Conservation (phyloP, 108 stramenopile genomes). For the Nitzschia sp. region DNA sequence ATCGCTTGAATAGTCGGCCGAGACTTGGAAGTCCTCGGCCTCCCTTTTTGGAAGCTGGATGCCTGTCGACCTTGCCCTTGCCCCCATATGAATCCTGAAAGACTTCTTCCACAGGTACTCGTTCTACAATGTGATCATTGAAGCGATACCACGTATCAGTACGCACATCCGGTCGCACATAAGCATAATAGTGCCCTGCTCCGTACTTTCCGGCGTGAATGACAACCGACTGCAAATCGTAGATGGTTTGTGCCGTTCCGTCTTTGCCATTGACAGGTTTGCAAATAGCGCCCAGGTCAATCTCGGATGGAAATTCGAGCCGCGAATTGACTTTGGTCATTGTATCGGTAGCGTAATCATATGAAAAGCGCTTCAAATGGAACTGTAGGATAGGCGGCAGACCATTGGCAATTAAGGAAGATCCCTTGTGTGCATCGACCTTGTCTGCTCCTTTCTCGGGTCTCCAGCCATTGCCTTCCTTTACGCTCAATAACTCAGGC, state of each 20-base stretch:
- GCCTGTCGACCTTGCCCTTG: not conserved
- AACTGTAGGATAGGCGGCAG: slow-evolving; percentile 78
- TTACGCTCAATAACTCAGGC: slow-evolving; percentile 70
- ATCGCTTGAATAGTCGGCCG: slow-evolving; percentile 11
- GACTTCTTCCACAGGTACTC: slow-evolving; percentile 63
- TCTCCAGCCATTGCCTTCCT: slow-evolving; percentile 89
- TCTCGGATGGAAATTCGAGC: slow-evolving; percentile 58
- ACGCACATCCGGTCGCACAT: slow-evolving; percentile 74
- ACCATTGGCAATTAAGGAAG: slow-evolving; percentile 52
- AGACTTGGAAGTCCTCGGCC: slow-evolving; percentile 15
- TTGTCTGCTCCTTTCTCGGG: slow-evolving; percentile 87
- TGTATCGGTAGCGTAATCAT: slow-evolving; percentile 80
- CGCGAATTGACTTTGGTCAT: slow-evolving; percentile 76
- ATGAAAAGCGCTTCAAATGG: slow-evolving; percentile 84
- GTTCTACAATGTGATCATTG: slow-evolving; percentile 73
- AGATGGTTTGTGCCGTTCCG: slow-evolving; percentile 30
- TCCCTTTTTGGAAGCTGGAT: not conserved
- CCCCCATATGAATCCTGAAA: slow-evolving; percentile 59
- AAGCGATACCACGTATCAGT: slow-evolving; percentile 76
- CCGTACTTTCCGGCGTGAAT: slow-evolving; percentile 84
- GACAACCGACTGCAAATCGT: slow-evolving; percentile 82
- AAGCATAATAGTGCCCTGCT: slow-evolving; percentile 70
- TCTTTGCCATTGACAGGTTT: slow-evolving; percentile 12
- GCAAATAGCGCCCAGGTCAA: slow-evolving; percentile 38
- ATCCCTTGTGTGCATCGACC: slow-evolving; percentile 85